Evolutionary conservation across 495 filamentous ascomycete genomes (phyloP).

Genomic region (Aspergillus steynii): DNA sequence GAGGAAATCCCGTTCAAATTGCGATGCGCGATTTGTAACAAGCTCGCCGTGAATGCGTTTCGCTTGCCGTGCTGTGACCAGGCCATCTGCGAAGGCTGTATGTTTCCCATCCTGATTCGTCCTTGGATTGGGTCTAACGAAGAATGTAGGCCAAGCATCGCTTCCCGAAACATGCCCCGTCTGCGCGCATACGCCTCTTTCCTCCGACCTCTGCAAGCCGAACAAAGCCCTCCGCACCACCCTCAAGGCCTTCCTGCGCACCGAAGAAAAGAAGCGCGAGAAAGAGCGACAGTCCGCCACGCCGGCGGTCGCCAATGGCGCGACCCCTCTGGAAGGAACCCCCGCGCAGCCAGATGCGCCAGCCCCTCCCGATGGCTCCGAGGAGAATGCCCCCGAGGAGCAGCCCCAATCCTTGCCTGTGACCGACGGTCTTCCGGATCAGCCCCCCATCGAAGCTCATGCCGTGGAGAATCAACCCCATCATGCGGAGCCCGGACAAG

Average conservation of each 20-base stretch:
- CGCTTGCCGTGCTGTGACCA: constrained; percentile 94
- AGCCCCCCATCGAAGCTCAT: constrained; percentile 9
- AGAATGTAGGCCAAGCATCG: constrained; percentile 66
- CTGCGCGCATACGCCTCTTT: constrained; percentile 86
- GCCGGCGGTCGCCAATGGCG: constrained; percentile 26
- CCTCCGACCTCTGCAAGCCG: constrained; percentile 80
- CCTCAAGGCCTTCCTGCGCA: constrained; percentile 82
- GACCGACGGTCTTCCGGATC: constrained; percentile 10
- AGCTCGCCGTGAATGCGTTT: constrained; percentile 87
- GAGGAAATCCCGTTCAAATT: constrained; percentile 94
- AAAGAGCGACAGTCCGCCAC: constrained; percentile 52
- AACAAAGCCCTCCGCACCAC: constrained; percentile 87
- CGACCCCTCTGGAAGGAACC: constrained; percentile 25
- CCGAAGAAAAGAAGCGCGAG: constrained; percentile 80
- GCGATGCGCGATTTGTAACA: constrained; percentile 88
- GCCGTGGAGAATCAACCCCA: constrained; percentile 3
- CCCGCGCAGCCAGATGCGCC: constrained; percentile 21
- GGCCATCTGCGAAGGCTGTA: constrained; percentile 88
- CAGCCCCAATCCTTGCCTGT: background rate
- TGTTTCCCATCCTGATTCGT: constrained; percentile 27
- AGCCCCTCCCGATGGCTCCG: constrained; percentile 1
- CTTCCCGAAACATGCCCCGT: constrained; percentile 83
- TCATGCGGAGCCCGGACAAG: constrained; percentile 13
- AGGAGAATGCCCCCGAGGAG: constrained; percentile 9
- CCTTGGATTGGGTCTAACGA: constrained; percentile 24